These are phyloP conservation scores for Boeremia exigua DNA, from an alignment of 2,329 filamentous ascomycete genomes.

Conservation along the genomic window DNA sequence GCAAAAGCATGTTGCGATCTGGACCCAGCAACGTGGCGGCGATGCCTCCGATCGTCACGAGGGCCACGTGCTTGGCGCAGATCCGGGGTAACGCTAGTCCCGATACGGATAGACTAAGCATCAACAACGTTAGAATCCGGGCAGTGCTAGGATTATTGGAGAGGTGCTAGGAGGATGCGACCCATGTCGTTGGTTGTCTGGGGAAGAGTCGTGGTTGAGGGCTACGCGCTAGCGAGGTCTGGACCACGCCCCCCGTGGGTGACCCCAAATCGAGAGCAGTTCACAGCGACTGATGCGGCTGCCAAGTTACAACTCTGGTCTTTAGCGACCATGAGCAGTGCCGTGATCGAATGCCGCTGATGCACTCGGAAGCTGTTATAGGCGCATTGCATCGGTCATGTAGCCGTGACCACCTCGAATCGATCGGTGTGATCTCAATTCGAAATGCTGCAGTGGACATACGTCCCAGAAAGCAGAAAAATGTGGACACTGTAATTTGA, in stretches of 20 bases:
- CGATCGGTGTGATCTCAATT: not conserved
- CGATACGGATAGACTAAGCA: not conserved
- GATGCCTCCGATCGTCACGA: slow-evolving; percentile 10
- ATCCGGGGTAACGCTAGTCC: slow-evolving; percentile 13
- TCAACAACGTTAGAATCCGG: not conserved
- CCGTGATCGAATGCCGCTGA: slow-evolving; percentile 9
- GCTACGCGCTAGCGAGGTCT: slow-evolving; percentile 10
- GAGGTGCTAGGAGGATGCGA: not conserved
- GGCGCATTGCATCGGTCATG: not conserved
- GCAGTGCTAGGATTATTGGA: not conserved
- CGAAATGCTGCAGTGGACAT: not conserved
- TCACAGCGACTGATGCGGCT: not conserved
- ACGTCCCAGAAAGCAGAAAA: not conserved
- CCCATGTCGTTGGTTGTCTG: slow-evolving; percentile 1
- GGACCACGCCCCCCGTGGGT: slow-evolving; percentile 4
- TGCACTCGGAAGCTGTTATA: slow-evolving; percentile 9
- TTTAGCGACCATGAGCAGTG: not conserved
- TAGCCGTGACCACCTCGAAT: slow-evolving; percentile 1
- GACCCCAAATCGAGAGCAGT: slow-evolving; percentile 2
- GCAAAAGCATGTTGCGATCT: slow-evolving; percentile 10
- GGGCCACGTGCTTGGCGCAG: slow-evolving; percentile 16
- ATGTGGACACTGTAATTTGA: not conserved
- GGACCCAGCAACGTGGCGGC: slow-evolving; percentile 11
- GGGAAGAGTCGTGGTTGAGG: not conserved
- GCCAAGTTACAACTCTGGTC: slow-evolving; percentile 7